These are phyloP conservation scores for Xylariomycetidae sp. DNA, from an alignment of 2,329 filamentous ascomycete species.

Conservation along the genomic window DNA sequence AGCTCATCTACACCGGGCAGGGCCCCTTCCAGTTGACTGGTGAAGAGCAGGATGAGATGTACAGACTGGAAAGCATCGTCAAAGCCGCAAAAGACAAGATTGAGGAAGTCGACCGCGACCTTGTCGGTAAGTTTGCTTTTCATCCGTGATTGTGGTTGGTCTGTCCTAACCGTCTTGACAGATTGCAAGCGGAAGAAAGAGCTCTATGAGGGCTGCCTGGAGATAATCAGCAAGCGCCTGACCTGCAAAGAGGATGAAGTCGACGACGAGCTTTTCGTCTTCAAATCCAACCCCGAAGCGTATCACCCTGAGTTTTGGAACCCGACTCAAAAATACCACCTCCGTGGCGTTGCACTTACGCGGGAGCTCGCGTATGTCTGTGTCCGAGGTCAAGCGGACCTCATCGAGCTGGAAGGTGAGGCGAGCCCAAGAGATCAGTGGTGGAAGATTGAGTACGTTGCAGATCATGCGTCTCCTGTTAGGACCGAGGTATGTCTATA, in stretches of 20 bases:
- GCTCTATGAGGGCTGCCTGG: conserved; percentile 13
- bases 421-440: conserved; percentile 40
- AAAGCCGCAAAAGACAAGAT: conserved; percentile 27
- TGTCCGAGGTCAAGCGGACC: conserved; percentile 33
- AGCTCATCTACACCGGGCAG: conserved; percentile 31
- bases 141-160: not conserved
- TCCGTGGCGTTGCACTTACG: conserved; percentile 46
- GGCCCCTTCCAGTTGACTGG: conserved; percentile 32
- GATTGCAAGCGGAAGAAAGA: conserved; percentile 13
- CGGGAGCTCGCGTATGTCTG: conserved; percentile 46
- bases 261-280: conserved; percentile 22
- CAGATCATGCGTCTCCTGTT: conserved; percentile 34
- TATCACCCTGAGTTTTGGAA: conserved; percentile 32
- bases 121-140: conserved; percentile 28
- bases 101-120: conserved; percentile 25
- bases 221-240: conserved; percentile 21
- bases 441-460: conserved; percentile 46
- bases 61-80: conserved; percentile 29
- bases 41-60: conserved; percentile 24
- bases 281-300: conserved; percentile 14
- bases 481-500: conserved; percentile 39
- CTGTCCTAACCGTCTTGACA: conserved; percentile 12
- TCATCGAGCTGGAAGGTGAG: conserved; percentile 35
- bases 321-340: conserved; percentile 36
- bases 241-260: conserved; percentile 27